Evolutionary conservation across 495 filamentous ascomycete genomes (phyloP).

Genomic region (Coniosporium apollinis): DNA sequence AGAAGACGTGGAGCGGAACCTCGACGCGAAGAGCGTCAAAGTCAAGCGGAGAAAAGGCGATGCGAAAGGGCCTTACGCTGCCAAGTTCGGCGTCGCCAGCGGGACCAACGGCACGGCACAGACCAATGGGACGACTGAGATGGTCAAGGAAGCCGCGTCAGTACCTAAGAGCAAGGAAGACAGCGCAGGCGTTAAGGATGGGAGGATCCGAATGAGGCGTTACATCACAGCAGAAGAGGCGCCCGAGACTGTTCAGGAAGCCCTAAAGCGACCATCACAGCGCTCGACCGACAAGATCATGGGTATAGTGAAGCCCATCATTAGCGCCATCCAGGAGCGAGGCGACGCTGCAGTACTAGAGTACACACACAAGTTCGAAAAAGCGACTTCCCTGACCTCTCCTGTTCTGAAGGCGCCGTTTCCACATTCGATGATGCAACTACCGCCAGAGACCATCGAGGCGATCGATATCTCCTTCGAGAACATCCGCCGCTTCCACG

Average conservation of each 20-base stretch:
- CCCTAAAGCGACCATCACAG: constrained; percentile 76
- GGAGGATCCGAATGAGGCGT: constrained; percentile 67
- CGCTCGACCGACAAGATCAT: constrained; percentile 81
- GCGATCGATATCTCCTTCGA: constrained; percentile 89
- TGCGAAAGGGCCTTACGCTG: constrained; percentile 78
- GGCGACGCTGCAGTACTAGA: constrained; percentile 78
- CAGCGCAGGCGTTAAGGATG: constrained; percentile 33
- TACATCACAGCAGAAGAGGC: constrained; percentile 48
- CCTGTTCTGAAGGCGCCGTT: constrained; percentile 82
- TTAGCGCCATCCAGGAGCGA: constrained; percentile 59
- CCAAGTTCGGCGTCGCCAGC: constrained; percentile 52
- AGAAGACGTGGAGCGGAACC: constrained; percentile 73
- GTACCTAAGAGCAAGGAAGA: constrained; percentile 26
- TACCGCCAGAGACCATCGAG: constrained; percentile 61
- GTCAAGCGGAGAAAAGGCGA: constrained; percentile 82
- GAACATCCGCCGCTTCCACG: constrained; percentile 88
- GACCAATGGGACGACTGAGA: constrained; percentile 12
- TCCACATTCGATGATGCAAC: constrained; percentile 64
- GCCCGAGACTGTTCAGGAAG: constrained; percentile 42
- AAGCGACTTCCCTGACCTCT: constrained; percentile 73
- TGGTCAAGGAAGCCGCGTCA: constrained; percentile 26
- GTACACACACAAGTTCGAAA: constrained; percentile 95
- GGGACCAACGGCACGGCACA: constrained; percentile 8
- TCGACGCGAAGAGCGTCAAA: constrained; percentile 89
- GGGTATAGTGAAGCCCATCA: constrained; percentile 76